These are phyloP conservation scores for Lichtheimia ornata DNA, from an alignment of 371 early-diverging fungal genomes.

Conservation along the genomic window DNA sequence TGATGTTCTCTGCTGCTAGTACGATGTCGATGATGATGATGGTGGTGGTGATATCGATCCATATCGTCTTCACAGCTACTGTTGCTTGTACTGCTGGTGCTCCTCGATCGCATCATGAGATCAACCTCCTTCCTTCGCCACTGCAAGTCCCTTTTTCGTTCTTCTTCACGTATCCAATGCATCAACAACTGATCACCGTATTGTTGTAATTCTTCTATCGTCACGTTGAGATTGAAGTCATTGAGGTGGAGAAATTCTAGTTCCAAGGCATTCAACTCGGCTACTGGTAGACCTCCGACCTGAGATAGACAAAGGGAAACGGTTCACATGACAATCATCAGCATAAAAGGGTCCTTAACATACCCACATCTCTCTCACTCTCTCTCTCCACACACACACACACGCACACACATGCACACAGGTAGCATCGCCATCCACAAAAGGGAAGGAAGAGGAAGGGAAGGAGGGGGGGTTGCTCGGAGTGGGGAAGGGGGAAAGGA, in stretches of 20 bases:
- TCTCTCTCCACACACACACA: neutral
- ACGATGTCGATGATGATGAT: neutral
- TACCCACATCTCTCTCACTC: neutral
- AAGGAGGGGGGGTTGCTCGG: too few relatives aligned
- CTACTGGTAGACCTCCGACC: conserved; percentile 92
- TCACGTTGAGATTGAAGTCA: conserved; percentile 75
- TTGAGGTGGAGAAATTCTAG: conserved; percentile 78
- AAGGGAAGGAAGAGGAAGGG: too few relatives aligned
- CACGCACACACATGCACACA: neutral
- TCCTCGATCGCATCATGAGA: neutral
- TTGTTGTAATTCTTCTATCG: conserved; percentile 77
- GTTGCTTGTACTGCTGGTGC: neutral
- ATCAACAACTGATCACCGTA: conserved; percentile 59
- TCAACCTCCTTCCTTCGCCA: conserved; percentile 18
- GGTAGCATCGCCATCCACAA: too few relatives aligned
- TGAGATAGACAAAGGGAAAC: conserved; percentile 21
- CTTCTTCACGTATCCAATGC: conserved; percentile 33
- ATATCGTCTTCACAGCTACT: neutral
- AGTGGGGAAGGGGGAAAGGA: too few relatives aligned
- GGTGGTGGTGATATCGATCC: neutral
- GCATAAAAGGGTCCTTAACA: neutral
- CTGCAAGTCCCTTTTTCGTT: conserved; percentile 19
- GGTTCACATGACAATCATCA: conserved; percentile 8
- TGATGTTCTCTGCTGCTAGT: neutral
- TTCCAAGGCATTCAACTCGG: conserved; percentile 90